Conservation (phyloP, 306 rosid species). For the Cicer bijugum region DNA sequence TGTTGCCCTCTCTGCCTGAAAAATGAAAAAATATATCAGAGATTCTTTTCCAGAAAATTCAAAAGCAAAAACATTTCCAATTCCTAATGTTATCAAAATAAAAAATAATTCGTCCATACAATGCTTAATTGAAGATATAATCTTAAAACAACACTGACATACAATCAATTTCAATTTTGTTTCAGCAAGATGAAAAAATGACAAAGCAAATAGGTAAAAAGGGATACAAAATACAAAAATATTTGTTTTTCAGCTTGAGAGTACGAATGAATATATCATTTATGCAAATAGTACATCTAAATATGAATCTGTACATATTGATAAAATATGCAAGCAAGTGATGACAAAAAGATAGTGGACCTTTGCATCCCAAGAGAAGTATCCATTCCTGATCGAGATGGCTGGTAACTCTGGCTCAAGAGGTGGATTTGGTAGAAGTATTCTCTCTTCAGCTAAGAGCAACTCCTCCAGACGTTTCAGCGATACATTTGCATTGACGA, state of each 20-base stretch:
- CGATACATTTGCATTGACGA: constrained; percentile 92
- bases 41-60: constrained; percentile 29
- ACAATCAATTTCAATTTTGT: constrained; percentile 34
- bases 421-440: constrained; percentile 89
- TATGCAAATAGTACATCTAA: constrained; percentile 21
- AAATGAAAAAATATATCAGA: constrained; percentile 28
- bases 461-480: constrained; percentile 86
- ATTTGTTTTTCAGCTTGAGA: constrained; percentile 31
- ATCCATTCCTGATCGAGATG: constrained; percentile 80
- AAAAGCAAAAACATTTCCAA: constrained; percentile 20
- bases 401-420: constrained; percentile 77
- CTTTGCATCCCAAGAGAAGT: constrained; percentile 92
- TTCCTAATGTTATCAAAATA: constrained; percentile 29
- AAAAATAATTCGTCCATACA: constrained; percentile 25
- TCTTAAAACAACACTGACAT: constrained; percentile 4
- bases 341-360: constrained; percentile 48
- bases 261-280: constrained; percentile 23
- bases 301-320: constrained; percentile 30
- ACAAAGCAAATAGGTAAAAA: constrained; percentile 38
- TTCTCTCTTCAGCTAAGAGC: constrained; percentile 81
- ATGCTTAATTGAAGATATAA: constrained; percentile 9
- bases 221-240: constrained; percentile 12
- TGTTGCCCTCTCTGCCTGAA: constrained; percentile 73
- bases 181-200: constrained; percentile 9
- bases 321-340: constrained; percentile 22